Evolutionary conservation across 352 stramenopile genomes (phyloP), one percentile per base, ranked within the genome.

Genomic region (Phytophthora sansomeana): DNA sequence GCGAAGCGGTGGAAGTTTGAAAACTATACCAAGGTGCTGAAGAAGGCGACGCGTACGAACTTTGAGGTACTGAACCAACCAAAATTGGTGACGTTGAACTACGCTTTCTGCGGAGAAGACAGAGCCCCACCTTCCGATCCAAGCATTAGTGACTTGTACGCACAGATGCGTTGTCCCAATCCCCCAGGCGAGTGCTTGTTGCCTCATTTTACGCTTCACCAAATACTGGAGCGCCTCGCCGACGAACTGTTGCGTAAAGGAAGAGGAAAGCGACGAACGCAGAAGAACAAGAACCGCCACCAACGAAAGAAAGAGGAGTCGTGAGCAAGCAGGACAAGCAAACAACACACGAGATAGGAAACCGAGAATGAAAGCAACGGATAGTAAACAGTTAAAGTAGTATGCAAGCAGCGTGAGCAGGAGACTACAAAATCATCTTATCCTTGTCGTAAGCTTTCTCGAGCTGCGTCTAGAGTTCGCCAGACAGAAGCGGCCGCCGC

Each of bases 201-300:
- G 6, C 78, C 76, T 8, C 83, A 92, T 38, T 57, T 83, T 3
- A 82, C 78, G 6, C 52, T 89, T 0, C 72, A 89, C 19, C 74
- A 85, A 6, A 71, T 92, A 24, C 69, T 81, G 0, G 78, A 90
- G 29, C 78, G 75, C 7, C 55, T 92, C 5, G 81, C 81, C 1
- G 74, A 92, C 36, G 59, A 64, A 3, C 42, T 67, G 10, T 41
- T 87, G 10, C 76, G 76, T 1, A 47, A 58, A 17, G 66, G 66
- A n/a, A 63, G 75, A 39, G 38, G 32, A 5, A 77, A 77, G 24
- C 69, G 72, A 11, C 35, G 47, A 39, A 38, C 13, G 9, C 52
- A 73, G 19, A 76, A 73, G 35, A 69, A 29, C 3, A 26, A 58
- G 33, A 49, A 69, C 35, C 67, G 67, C 19, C 35, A 68, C 16